Percentiles rank a stretch among this genome's conserved stretches.
These are phyloP conservation scores for Talaromyces marneffei DNA, from an alignment of 2,329 filamentous ascomycete species.

Conservation along the genomic window DNA sequence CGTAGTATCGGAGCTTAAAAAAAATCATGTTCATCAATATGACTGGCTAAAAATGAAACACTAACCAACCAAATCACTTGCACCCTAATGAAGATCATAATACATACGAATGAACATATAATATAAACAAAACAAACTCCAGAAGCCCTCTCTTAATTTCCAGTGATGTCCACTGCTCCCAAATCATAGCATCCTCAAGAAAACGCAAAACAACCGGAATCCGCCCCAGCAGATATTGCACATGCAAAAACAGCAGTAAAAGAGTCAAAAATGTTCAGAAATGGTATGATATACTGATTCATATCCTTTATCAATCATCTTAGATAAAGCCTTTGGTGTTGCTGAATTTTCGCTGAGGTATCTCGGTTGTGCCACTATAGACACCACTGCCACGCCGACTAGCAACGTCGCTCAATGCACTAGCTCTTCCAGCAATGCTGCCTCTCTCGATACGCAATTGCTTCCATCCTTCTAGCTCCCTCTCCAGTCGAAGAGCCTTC, in stretches of 20 bases:
- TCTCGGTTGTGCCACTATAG: slow-evolving; percentile 41
- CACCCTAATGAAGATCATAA: not conserved
- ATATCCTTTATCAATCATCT: not conserved
- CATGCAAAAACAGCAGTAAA: not conserved
- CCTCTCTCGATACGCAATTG: slow-evolving; percentile 59
- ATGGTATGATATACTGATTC: not conserved
- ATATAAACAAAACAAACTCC: not conserved
- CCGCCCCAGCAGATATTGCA: not conserved
- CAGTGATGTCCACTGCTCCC: not conserved
- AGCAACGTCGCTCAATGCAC: slow-evolving; percentile 33
- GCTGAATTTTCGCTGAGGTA: slow-evolving; percentile 63
- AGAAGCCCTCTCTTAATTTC: not conserved
- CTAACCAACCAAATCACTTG: not conserved
- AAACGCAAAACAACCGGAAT: not conserved
- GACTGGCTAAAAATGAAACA: not conserved
- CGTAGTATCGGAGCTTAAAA: not conserved
- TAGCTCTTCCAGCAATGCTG: slow-evolving; percentile 26
- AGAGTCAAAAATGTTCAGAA: slow-evolving; percentile 1
- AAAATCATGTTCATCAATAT: not conserved
- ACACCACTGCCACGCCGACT: slow-evolving; percentile 36
- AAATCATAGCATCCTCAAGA: not conserved
- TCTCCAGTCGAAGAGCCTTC: slow-evolving; percentile 72
- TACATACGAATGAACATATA: slow-evolving; percentile 1
- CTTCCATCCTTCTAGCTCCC: slow-evolving; percentile 81
- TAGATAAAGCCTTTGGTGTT: slow-evolving; percentile 73